Base-by-base conservation (phyloP, 73 alveolate genomes). In the Stentor coeruleus region DNA sequence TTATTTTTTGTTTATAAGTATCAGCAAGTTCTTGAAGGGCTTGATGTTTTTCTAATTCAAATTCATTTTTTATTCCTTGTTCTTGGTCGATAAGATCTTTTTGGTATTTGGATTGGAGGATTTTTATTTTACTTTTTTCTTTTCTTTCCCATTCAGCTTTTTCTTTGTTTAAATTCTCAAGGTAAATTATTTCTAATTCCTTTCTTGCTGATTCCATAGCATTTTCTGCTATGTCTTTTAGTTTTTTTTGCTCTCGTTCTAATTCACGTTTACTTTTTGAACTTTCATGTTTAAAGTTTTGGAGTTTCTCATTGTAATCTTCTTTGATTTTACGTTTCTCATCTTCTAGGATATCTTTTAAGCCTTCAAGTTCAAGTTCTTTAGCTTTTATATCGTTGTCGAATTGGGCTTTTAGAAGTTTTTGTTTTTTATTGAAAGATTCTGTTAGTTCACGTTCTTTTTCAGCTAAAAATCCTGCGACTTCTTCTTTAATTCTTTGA, bases 191-290 rank as follows among this genome's bases (percentile, higher is more conserved):
- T 66, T 66, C 79, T 26, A 66, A 26, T 20, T 66, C 79, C 33
- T 66, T 66, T 66, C 33, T 66, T 2, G 79, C 79, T 1, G 79
- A 0, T 66, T 66, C 79, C n/a, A 66, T 37, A 33, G 79, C n/a
- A 2, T 66, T 66, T 66, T 66, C 79, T 1, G 2, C 42, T 66
- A 15, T 26, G n/a, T 66, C 42, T 26, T 20, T 66, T 37, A 66
- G 79, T 31, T 66, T 66, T 66, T 31, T 20, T 40, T 66, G 79
- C 2, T 66, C 79, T 66, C 39, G n/a, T 66, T 66, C 79, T 26
- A 26, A 66, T 66, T 66, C 79, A 28, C 79, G n/a, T 66, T 66
- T 66, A 26, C 33, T 20, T 2, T 33, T 66, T 20, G 14, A 40
- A 1, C 14, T 37, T 66, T 66, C 79, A 14, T 26, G 36, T 66